A percentile compares a stretch with the other conserved stretches of the same genome.
Conservation (phyloP, 2,329 filamentous ascomycete species). For the Drechslerella dactyloides region DNA sequence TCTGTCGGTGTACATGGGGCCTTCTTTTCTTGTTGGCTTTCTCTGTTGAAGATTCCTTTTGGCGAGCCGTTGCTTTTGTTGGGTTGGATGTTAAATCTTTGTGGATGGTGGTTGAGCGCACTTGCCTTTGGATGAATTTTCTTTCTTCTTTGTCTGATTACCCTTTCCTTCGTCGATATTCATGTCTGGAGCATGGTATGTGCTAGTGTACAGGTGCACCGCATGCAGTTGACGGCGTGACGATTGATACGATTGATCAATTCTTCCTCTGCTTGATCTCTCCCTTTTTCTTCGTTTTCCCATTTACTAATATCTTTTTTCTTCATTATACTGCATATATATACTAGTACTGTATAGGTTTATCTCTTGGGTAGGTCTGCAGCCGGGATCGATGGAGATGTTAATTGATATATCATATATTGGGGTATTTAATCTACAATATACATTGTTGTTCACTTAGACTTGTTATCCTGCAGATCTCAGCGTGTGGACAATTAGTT, state of each 20-base stretch:
- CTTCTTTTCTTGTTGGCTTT: too few relatives aligned
- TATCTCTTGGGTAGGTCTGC: neutral
- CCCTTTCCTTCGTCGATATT: neutral
- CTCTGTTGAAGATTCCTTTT: too few relatives aligned
- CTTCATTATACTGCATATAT: neutral
- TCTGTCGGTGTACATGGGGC: too few relatives aligned
- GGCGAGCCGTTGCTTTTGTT: too few relatives aligned
- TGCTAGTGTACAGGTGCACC: slow-evolving; percentile 1
- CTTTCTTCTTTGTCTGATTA: slow-evolving; percentile 4
- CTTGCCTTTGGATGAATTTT: neutral
- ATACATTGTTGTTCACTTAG: too few relatives aligned
- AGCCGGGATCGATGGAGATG: too few relatives aligned
- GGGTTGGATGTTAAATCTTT: too few relatives aligned
- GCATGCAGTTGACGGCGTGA: slow-evolving; percentile 4
- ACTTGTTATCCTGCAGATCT: too few relatives aligned
- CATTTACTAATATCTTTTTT: neutral
- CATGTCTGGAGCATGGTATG: neutral
- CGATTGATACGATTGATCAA: neutral
- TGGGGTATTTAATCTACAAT: too few relatives aligned
- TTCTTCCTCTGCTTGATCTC: neutral
- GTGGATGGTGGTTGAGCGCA: too few relatives aligned
- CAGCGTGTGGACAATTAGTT: too few relatives aligned
- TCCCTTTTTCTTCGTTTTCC: neutral
- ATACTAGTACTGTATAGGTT: neutral
- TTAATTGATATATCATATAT: too few relatives aligned